A percentile compares a stretch with the other conserved stretches of the same genome.
Evolutionary conservation across 1,139 yeast genomes (phyloP).

Genomic region (Scheffersomyces lignicola): DNA sequence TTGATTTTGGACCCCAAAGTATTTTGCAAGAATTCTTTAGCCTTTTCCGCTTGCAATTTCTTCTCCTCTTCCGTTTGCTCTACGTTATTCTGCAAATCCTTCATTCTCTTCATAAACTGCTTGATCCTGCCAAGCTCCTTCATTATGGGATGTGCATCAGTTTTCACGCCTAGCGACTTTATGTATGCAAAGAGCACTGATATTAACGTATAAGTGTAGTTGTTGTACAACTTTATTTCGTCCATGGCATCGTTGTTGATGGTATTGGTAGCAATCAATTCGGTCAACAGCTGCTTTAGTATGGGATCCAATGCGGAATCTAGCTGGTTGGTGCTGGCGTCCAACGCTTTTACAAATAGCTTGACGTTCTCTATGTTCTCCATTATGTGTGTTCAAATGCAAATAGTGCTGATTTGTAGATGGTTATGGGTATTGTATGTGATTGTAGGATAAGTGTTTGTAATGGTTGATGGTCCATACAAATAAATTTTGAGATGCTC

Average conservation of each 20-base stretch:
- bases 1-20: slow-evolving; percentile 41
- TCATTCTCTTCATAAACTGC: slow-evolving; percentile 62
- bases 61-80: slow-evolving; percentile 18
- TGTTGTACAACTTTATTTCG: slow-evolving; percentile 35
- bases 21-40: slow-evolving; percentile 44
- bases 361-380: slow-evolving; percentile 40
- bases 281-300: slow-evolving; percentile 36
- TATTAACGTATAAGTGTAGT: slow-evolving; percentile 45
- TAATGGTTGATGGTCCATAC: too few relatives aligned
- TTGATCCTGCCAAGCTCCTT: slow-evolving; percentile 71
- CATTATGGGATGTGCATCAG: slow-evolving; percentile 62
- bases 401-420: too few relatives aligned
- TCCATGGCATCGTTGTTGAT: slow-evolving; percentile 32
- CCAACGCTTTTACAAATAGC: slow-evolving; percentile 24
- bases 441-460: too few relatives aligned
- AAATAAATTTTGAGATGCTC: slow-evolving; percentile 5
- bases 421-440: too few relatives aligned
- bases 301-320: slow-evolving; percentile 32
- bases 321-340: slow-evolving; percentile 31
- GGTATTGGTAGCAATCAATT: slow-evolving; percentile 26
- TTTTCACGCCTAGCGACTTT: slow-evolving; percentile 59
- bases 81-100: slow-evolving; percentile 34
- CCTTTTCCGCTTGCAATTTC: slow-evolving; percentile 30
- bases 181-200: slow-evolving; percentile 56
- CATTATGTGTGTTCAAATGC: too few relatives aligned